Evolutionary conservation across 148 eudicot species (phyloP).

Genomic region (Cornus suecica): DNA sequence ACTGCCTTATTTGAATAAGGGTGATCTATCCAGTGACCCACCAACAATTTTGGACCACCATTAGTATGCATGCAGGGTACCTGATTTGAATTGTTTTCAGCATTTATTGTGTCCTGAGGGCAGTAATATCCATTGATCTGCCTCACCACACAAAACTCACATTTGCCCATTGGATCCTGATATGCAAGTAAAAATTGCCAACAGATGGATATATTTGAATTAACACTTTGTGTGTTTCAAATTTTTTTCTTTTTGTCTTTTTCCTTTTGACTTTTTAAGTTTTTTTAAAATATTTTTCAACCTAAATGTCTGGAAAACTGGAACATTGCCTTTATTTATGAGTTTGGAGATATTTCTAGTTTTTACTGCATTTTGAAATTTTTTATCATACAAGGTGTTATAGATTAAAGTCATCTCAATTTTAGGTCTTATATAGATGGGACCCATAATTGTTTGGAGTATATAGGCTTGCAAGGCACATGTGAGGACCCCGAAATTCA

Average conservation of each 20-base stretch:
- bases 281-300: too few relatives aligned
- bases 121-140: constrained; percentile 2
- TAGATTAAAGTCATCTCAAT: background rate
- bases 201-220: background rate
- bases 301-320: background rate
- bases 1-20: background rate
- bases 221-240: too few relatives aligned
- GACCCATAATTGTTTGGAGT: constrained; percentile 1
- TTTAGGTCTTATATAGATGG: background rate
- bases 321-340: background rate
- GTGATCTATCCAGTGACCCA: background rate
- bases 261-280: background rate
- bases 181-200: background rate
- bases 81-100: background rate
- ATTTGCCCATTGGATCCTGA: background rate
- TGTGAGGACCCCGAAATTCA: background rate
- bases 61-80: constrained; percentile 1
- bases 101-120: background rate
- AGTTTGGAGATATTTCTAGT: constrained; percentile 1
- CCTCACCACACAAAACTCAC: background rate
- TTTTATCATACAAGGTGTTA: background rate
- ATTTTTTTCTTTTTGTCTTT: too few relatives aligned
- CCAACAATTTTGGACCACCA: background rate
- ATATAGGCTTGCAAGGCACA: constrained; percentile 1
- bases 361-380: background rate